A percentile compares a stretch with the other conserved stretches of the same genome.
Evolutionary conservation across 1,284 basidiomycete species (phyloP).

Genomic region (Trichosporon inkin): DNA sequence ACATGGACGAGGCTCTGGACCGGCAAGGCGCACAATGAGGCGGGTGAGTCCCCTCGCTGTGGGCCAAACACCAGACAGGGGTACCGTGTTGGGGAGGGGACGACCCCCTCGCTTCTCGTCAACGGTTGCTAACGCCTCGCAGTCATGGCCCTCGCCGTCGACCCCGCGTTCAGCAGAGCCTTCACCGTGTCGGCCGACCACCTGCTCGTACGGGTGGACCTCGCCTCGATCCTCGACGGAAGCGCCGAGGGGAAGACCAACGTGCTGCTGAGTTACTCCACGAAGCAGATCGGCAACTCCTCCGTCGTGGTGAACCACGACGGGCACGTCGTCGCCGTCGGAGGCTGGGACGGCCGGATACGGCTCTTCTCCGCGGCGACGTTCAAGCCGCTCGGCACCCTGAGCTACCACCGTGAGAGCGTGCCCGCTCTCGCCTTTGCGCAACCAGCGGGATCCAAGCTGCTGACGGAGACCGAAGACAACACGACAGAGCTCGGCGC

Average conservation of each 20-base stretch:
- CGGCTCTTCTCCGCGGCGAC: conserved; percentile 70
- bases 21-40: conserved; percentile 68
- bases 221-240: conserved; percentile 13
- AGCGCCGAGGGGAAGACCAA: not conserved
- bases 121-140: not conserved
- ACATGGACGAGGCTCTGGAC: conserved; percentile 69
- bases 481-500: conserved; percentile 24
- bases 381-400: conserved; percentile 71
- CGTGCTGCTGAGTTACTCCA: conserved; percentile 43
- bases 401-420: conserved; percentile 69
- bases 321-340: conserved; percentile 70
- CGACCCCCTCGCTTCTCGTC: not conserved
- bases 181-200: conserved; percentile 81
- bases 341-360: conserved; percentile 85
- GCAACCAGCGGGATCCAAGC: conserved; percentile 23
- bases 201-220: conserved; percentile 62
- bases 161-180: conserved; percentile 59
- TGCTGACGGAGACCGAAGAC: conserved; percentile 19
- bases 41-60: conserved; percentile 56
- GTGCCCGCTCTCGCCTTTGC: conserved; percentile 70
- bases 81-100: too few species aligned
- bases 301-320: conserved; percentile 69
- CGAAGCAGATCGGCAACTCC: conserved; percentile 73
- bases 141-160: conserved; percentile 83
- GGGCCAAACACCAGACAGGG: too few species aligned